Percentiles rank a stretch among this genome's conserved stretches.
Evolutionary conservation across 2,329 filamentous ascomycete genomes (phyloP).

Genomic region (Didymella glomerata): DNA sequence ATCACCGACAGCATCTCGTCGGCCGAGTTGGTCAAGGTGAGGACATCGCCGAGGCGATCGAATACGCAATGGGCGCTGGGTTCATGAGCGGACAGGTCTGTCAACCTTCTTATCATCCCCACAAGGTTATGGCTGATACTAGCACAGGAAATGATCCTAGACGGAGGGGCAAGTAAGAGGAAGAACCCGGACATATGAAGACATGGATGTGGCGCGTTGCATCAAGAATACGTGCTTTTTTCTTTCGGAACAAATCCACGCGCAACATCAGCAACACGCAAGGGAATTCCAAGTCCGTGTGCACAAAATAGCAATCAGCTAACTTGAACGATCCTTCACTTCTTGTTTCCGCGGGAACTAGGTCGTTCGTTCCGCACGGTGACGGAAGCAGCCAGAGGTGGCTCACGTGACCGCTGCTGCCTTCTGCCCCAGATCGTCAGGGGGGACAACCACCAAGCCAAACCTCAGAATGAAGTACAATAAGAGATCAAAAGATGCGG

Average conservation of each 20-base stretch:
- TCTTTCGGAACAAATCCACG: no score
- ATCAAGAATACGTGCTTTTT: no score
- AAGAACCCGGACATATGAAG: background rate
- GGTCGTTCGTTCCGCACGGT: background rate
- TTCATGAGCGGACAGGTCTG: background rate
- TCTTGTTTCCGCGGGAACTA: background rate
- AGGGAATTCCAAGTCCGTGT: no score
- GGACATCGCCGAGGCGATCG: conserved; percentile 55
- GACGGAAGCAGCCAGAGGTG: background rate
- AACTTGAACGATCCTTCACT: background rate
- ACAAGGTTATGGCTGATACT: background rate
- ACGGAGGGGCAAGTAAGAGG: background rate
- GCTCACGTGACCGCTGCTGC: background rate
- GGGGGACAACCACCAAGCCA: background rate
- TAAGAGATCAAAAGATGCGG: background rate
- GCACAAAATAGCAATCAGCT: no score
- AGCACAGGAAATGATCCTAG: background rate
- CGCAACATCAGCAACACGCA: no score
- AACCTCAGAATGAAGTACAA: background rate
- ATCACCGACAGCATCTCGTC: conserved; percentile 59
- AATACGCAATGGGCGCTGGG: conserved; percentile 51
- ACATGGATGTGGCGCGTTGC: no score
- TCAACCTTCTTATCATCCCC: background rate
- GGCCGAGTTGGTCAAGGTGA: conserved; percentile 61
- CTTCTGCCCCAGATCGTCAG: background rate